Evolutionary conservation across 768 basidiomycete species (phyloP).

Genomic region (Boletales sp.): DNA sequence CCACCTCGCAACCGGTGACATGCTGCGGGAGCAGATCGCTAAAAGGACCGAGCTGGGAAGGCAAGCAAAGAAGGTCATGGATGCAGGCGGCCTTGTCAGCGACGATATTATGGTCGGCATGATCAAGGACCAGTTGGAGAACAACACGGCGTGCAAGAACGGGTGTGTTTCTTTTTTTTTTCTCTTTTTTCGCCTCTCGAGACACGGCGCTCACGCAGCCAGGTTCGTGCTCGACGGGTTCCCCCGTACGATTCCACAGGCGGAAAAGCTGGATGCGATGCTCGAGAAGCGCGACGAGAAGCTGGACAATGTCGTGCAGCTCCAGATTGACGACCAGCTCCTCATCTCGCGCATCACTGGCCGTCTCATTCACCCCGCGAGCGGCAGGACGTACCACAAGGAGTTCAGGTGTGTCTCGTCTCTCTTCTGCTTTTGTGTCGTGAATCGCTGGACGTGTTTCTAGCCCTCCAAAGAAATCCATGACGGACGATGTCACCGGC

Average conservation of each 20-base stretch:
- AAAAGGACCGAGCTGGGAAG: conserved; percentile 84
- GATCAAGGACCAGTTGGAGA: conserved; percentile 93
- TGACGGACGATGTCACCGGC: conserved; percentile 90
- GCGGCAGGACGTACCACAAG: conserved; percentile 90
- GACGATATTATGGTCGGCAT: conserved; percentile 98
- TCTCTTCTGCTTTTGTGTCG: conserved; percentile 5
- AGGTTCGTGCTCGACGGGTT: conserved; percentile 99
- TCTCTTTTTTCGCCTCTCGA: background rate
- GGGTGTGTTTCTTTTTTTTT: conserved; percentile 69
- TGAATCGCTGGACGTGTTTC: background rate
- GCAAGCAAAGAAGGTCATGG: conserved; percentile 97
- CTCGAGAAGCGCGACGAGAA: conserved; percentile 77
- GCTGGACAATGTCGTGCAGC: conserved; percentile 88
- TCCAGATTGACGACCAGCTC: conserved; percentile 89
- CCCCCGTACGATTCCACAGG: conserved; percentile 95
- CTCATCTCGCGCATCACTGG: conserved; percentile 98
- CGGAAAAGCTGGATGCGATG: conserved; percentile 94
- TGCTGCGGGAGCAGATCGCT: conserved; percentile 92
- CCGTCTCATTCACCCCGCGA: conserved; percentile 84
- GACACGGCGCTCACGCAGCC: background rate
- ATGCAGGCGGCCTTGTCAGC: conserved; percentile 88
- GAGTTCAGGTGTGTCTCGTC: conserved; percentile 77
- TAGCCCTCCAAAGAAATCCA: conserved; percentile 97
- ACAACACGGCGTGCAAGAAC: conserved; percentile 89
- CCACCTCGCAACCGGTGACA: conserved; percentile 98